Conservation (phyloP, 2,329 filamentous ascomycete genomes). For the Polytolypa hystricis region DNA sequence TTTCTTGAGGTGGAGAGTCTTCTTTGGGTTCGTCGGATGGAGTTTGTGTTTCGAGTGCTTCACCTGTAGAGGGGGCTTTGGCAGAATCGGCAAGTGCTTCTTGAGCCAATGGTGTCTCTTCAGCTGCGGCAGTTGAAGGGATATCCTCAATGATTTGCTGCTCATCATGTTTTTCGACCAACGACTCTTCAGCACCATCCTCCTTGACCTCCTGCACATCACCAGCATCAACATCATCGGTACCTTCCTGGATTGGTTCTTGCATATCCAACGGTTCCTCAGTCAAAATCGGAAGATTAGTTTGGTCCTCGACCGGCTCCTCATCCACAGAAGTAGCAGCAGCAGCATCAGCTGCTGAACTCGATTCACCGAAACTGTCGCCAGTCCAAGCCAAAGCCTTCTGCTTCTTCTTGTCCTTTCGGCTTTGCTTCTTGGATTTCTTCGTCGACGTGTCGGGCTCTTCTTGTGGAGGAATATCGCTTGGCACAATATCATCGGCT, state of each 20-base stretch:
- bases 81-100: background rate
- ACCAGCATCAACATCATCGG: background rate
- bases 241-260: background rate
- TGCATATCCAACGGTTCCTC: background rate
- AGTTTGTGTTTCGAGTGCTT: background rate
- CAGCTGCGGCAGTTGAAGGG: background rate
- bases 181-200: background rate
- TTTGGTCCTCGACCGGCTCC: background rate
- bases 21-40: background rate
- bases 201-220: background rate
- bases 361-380: background rate
- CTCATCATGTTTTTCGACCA: too few species aligned
- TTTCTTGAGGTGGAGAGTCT: conserved; percentile 1
- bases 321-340: too few species aligned
- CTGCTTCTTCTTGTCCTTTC: conserved; percentile 18
- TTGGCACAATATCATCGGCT: too few species aligned
- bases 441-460: conserved; percentile 1
- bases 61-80: background rate
- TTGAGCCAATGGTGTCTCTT: conserved; percentile 1
- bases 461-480: background rate
- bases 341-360: background rate
- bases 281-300: background rate
- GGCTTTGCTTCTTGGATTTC: conserved; percentile 17
- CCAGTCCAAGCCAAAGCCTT: conserved; percentile 6
- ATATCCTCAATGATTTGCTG: too few species aligned